Base-by-base conservation (phyloP, 768 basidiomycete species). In the Boletus sp. region DNA sequence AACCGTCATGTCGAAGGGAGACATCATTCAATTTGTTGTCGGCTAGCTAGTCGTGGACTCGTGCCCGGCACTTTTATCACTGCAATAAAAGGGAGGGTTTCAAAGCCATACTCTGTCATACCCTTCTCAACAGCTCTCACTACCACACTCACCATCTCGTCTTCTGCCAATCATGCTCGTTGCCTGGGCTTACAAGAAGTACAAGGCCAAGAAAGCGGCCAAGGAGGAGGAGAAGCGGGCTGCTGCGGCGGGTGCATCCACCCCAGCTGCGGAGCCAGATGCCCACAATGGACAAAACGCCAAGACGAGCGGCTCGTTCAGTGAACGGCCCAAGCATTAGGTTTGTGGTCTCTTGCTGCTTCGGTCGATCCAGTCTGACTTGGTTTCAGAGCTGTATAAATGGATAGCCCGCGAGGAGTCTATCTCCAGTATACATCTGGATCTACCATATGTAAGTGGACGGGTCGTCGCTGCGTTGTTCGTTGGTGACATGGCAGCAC, bases 161-260 rank as follows among this genome's bases (percentile, higher is more conserved):
- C 43, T 10, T 35, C 6, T 37, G 23, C 37, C 27, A 32, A 53
- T 21, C 52, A 66, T 57, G 65, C 0, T 67, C 0, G 14, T 65
- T 21, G 1, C 25, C 10, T 58, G 42, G 48, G 57, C 37, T 27
- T 67, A 58, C 47, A 59, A 68, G 29, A 68, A 65, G 57, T 67
- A 70, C 63, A 65, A 65, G 47, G 55, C 51, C 17, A 67, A 57
- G 40, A 66, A 58, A 44, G 50, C 51, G 25, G 58, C 53, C 45
- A 62, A 59, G 51, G 57, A 59, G 42, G 57, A 59, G 41, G 34
- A 58, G 47, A 57, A 57, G 46, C 50, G 17, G 10, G 48, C 44
- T 3, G 54, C 54, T 1, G 34, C 55, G 5, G 37, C 2, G 14
- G 52, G 5, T 40, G 54, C 53, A 8, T 32, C 48, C 35, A 30